Base-by-base conservation (phyloP, 2,329 filamentous ascomycete genomes). In the Ascomycota sp. region DNA sequence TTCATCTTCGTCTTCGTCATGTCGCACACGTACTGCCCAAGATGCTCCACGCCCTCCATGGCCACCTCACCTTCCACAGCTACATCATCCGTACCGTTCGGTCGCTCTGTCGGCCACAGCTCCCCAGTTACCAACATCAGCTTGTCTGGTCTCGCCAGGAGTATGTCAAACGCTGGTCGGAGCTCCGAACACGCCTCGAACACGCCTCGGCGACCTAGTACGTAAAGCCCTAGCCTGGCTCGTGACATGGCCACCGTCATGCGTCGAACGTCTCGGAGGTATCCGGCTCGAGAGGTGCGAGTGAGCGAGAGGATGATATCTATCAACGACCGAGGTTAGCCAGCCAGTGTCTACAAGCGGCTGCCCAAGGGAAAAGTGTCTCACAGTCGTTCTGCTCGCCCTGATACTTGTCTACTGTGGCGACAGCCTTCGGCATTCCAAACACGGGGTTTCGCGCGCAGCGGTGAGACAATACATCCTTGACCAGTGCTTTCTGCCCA, bases 341-440 rank as follows among this genome's bases (percentile, higher is more conserved):
- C 12, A 2, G n/a, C n/a, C n/a, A n/a, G n/a, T n/a, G n/a, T n/a
- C n/a, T n/a, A n/a, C n/a, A n/a, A n/a, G n/a, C n/a, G n/a, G n/a
- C n/a, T n/a, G n/a, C n/a, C n/a, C n/a, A n/a, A n/a, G n/a, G n/a
- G n/a, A n/a, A n/a, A n/a, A n/a, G n/a, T n/a, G n/a, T n/a, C 78
- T 65, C 65, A 89, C 81, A 95, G 49, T 98, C 89, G 55, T 98
- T 98, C 56, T 98, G 89, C 61, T 98, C 89, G 51, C 89, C 91
- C 59, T 98, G 89, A 48, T 95, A 98, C 53, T 92, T 93, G 59
- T 98, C 89, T 40, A 98, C 86, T 6, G 91, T 98, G 4, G 81
- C 84, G 25, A 98, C 81, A 35, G 78, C 76, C 53, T 76, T 78
- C 12, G 89, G 89, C 53, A 92, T 59, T 7, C 86, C 84, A 55